These are phyloP conservation scores for Microcyclosporella mali DNA, from an alignment of 2,329 filamentous ascomycete genomes.

Conservation along the genomic window DNA sequence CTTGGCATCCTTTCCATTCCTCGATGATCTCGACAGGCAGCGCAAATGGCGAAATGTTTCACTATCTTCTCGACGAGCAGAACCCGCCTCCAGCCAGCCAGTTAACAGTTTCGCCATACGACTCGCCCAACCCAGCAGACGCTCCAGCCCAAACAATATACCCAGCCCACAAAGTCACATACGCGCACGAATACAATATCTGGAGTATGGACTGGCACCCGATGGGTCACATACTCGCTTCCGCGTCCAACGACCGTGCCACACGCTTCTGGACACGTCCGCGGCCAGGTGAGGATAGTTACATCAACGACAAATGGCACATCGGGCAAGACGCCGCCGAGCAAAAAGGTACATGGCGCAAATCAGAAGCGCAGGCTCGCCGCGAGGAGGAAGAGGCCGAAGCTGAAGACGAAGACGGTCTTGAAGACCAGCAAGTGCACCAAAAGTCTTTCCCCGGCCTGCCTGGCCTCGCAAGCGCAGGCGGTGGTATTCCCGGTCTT, in stretches of 20 bases:
- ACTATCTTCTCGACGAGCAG: slow-evolving; percentile 93
- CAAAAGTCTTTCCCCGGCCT: slow-evolving; percentile 22
- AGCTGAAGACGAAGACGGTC: slow-evolving; percentile 85
- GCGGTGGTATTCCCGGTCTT: slow-evolving; percentile 4
- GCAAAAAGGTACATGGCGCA: slow-evolving; percentile 89
- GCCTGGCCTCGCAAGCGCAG: slow-evolving; percentile 42
- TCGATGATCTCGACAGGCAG: slow-evolving; percentile 86
- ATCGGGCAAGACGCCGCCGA: slow-evolving; percentile 91
- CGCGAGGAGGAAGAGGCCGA: slow-evolving; percentile 93
- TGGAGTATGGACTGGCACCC: slow-evolving; percentile 99
- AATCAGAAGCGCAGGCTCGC: slow-evolving; percentile 68
- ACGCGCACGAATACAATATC: slow-evolving; percentile 88
- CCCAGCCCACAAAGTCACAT: slow-evolving; percentile 79
- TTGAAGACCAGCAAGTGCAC: slow-evolving; percentile 84
- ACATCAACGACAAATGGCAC: slow-evolving; percentile 86
- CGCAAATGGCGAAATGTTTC: slow-evolving; percentile 80
- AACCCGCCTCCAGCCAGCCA: slow-evolving; percentile 72
- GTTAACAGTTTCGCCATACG: slow-evolving; percentile 72
- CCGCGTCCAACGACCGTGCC: slow-evolving; percentile 92
- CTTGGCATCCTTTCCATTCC: slow-evolving; percentile 90
- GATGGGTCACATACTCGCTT: slow-evolving; percentile 87
- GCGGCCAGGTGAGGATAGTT: slow-evolving; percentile 77
- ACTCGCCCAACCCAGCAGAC: slow-evolving; percentile 70
- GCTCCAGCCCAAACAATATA: slow-evolving; percentile 85
- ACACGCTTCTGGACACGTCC: slow-evolving; percentile 95